phyloP scores from a whole-genome alignment of 2,329 filamentous ascomycete genomes.

The Amauroascus niger region DNA sequence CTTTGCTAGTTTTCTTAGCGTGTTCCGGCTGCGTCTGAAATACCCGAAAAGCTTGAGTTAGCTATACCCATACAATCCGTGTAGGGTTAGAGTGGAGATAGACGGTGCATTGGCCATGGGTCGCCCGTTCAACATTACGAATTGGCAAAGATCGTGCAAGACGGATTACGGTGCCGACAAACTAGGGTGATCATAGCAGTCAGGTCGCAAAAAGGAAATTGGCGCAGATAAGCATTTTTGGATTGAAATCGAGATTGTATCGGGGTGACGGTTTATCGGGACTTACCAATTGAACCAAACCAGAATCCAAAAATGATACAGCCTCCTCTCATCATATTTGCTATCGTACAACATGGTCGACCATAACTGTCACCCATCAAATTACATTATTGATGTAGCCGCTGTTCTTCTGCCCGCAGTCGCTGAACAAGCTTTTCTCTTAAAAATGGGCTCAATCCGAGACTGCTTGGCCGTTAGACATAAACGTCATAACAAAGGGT shows the following conservation, averaged over 20 bases:
- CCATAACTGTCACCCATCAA: not conserved
- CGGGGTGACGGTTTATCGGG: not conserved
- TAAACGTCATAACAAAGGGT: not conserved
- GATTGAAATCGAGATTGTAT: not conserved
- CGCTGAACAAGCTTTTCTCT: slow-evolving; percentile 42
- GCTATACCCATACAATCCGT: too few relatives aligned
- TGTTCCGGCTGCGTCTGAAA: too few relatives aligned
- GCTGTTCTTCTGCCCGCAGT: slow-evolving; percentile 29
- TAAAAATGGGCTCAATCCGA: slow-evolving; percentile 42
- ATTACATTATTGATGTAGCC: not conserved
- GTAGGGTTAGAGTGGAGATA: too few relatives aligned
- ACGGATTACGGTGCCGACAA: too few relatives aligned
- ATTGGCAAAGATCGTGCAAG: too few relatives aligned
- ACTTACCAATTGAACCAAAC: not conserved
- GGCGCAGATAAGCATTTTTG: not conserved
- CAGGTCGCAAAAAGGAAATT: too few relatives aligned
- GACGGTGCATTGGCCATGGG: too few relatives aligned
- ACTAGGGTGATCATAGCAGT: too few relatives aligned
- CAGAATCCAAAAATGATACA: not conserved
- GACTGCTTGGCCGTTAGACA: slow-evolving; percentile 23
- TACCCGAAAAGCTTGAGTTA: too few relatives aligned
- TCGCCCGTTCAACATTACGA: too few relatives aligned
- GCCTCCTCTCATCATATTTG: too few relatives aligned
- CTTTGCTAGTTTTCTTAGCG: too few relatives aligned
- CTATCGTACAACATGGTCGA: not conserved